Conservation (phyloP, 176 grass and related monocot genomes). For the Areca catechu region DNA sequence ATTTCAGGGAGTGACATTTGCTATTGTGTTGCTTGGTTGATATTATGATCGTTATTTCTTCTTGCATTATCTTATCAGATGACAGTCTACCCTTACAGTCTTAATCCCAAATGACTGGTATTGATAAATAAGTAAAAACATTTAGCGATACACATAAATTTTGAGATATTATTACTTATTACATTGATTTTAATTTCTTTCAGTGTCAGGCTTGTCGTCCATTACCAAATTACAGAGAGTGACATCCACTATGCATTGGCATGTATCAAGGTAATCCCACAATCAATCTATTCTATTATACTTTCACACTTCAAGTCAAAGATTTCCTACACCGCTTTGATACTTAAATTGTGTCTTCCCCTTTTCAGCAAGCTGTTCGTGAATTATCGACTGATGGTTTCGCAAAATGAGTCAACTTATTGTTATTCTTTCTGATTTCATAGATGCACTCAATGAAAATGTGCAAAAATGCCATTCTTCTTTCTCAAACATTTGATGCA, state of each 20-base stretch:
- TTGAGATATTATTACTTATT: background rate
- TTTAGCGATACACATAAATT: background rate
- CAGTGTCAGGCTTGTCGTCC: slow-evolving; percentile 83
- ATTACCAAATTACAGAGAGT: slow-evolving; percentile 86
- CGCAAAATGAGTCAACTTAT: slow-evolving; percentile 24
- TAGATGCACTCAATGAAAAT: background rate
- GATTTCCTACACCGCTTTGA: background rate
- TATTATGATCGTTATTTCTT: too few relatives aligned
- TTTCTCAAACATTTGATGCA: too few relatives aligned
- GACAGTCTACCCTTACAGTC: too few relatives aligned
- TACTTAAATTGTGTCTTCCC: background rate
- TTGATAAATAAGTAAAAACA: background rate
- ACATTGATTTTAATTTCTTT: slow-evolving; percentile 1
- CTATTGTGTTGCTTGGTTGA: slow-evolving; percentile 11
- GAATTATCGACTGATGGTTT: slow-evolving; percentile 31
- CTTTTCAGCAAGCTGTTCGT: slow-evolving; percentile 62
- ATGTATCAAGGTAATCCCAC: slow-evolving; percentile 46
- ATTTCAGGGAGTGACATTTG: slow-evolving; percentile 76
- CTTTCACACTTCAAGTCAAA: background rate
- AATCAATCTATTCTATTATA: background rate
- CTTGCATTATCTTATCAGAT: too few relatives aligned
- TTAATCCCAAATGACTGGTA: background rate
- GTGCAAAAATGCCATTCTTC: background rate
- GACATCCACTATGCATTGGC: slow-evolving; percentile 67
- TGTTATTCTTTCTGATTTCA: slow-evolving; percentile 6